phyloP scores from a whole-genome alignment of 495 filamentous ascomycete species.

The Penicillium atrosanguineum region DNA sequence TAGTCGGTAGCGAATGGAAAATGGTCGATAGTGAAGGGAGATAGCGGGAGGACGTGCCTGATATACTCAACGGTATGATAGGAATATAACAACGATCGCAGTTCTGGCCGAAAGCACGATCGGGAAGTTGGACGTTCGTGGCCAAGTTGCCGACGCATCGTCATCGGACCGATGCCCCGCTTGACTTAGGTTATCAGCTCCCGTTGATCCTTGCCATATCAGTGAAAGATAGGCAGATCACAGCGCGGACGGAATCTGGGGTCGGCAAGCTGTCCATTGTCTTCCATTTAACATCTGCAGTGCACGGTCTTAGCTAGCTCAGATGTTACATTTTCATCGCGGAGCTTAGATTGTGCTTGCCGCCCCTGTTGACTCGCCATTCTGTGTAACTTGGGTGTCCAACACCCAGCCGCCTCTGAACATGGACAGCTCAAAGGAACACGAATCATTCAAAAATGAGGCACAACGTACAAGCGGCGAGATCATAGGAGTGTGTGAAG shows the following conservation, averaged over 20 bases:
- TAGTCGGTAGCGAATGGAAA: neutral
- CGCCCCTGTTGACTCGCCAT: neutral
- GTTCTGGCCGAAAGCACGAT: neutral
- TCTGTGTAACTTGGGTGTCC: neutral
- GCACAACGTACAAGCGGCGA: conserved; percentile 1
- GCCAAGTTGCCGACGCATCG: conserved; percentile 14
- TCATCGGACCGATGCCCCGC: conserved; percentile 14
- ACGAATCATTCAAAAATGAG: conserved; percentile 5
- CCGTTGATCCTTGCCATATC: conserved; percentile 10
- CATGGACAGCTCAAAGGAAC: conserved; percentile 11
- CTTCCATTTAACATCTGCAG: neutral
- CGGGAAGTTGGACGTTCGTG: conserved; percentile 7
- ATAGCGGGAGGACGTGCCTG: neutral
- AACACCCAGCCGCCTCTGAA: neutral
- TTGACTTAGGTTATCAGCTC: conserved; percentile 2
- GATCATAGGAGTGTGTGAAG: conserved; percentile 20
- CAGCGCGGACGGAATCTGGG: neutral
- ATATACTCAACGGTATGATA: neutral
- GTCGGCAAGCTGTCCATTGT: neutral
- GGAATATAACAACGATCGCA: neutral
- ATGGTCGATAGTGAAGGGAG: neutral
- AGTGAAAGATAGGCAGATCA: conserved; percentile 6
- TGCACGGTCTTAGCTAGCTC: neutral
- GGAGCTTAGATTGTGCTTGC: neutral
- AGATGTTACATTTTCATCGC: neutral